A percentile compares a stretch with the other conserved stretches of the same genome.
Conservation (phyloP, 176 grass and related monocot genomes). For the Aegilops umbellulata region DNA sequence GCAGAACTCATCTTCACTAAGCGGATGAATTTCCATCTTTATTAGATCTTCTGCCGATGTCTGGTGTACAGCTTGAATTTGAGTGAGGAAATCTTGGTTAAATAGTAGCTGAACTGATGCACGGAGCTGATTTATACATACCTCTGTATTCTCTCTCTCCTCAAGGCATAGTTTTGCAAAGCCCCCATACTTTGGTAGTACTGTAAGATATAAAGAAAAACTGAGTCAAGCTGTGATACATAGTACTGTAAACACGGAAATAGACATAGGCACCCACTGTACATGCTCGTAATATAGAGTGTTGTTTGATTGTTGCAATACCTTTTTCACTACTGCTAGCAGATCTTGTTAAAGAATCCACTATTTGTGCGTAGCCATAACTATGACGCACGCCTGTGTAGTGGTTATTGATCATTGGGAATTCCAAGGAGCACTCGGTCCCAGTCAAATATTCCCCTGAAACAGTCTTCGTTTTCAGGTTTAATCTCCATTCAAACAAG, state of each 20-base stretch:
- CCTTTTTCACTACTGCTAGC: slow-evolving; percentile 19
- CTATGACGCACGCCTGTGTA: slow-evolving; percentile 37
- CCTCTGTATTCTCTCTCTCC: slow-evolving; percentile 25
- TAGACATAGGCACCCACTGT: not conserved
- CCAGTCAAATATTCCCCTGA: slow-evolving; percentile 45
- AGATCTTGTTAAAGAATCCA: slow-evolving; percentile 38
- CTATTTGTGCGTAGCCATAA: slow-evolving; percentile 53
- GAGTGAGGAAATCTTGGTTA: not conserved
- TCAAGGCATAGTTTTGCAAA: slow-evolving; percentile 46
- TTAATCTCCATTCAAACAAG: slow-evolving; percentile 54
- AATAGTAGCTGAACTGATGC: not conserved
- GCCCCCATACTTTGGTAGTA: slow-evolving; percentile 42
- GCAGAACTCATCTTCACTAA: slow-evolving; percentile 47
- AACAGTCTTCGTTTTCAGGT: slow-evolving; percentile 39
- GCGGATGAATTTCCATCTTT: slow-evolving; percentile 32
- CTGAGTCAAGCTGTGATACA: not conserved
- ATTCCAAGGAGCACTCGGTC: slow-evolving; percentile 40
- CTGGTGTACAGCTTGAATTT: slow-evolving; percentile 8
- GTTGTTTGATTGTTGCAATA: not conserved
- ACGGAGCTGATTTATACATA: not conserved
- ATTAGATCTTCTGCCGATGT: not conserved
- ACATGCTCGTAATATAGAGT: not conserved
- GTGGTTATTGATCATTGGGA: slow-evolving; percentile 44
- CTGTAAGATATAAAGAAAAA: slow-evolving; percentile 23
- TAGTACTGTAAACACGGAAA: not conserved